Percentiles rank a stretch among this genome's conserved stretches.
These are phyloP conservation scores for Paracoccidioides lutzii DNA, from an alignment of 2,329 filamentous ascomycete genomes.

Conservation along the genomic window DNA sequence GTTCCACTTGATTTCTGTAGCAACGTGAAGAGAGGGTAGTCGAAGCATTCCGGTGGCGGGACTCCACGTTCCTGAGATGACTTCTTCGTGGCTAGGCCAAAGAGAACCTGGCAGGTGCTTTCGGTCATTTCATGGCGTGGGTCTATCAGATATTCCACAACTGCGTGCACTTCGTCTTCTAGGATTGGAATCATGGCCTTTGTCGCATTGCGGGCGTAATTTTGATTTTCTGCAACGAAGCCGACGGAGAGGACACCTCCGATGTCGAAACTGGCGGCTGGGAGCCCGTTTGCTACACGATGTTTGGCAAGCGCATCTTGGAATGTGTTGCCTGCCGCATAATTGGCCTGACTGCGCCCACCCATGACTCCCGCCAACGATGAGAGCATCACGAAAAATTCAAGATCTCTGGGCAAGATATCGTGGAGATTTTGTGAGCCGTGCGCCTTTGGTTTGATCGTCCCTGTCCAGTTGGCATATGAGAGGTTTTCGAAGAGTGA, in stretches of 20 bases:
- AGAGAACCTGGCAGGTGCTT: slow-evolving; percentile 11
- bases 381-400: slow-evolving; percentile 33
- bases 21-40: slow-evolving; percentile 16
- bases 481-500: slow-evolving; percentile 29
- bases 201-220: slow-evolving; percentile 5
- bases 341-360: slow-evolving; percentile 35
- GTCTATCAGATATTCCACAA: slow-evolving; percentile 12
- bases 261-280: slow-evolving; percentile 18
- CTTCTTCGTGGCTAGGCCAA: slow-evolving; percentile 11
- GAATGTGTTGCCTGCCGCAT: slow-evolving; percentile 29
- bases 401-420: slow-evolving; percentile 19
- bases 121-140: slow-evolving; percentile 8
- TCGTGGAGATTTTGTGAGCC: slow-evolving; percentile 27
- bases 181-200: slow-evolving; percentile 8
- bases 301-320: slow-evolving; percentile 25
- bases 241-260: slow-evolving; percentile 24
- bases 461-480: slow-evolving; percentile 26
- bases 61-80: slow-evolving; percentile 10
- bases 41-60: slow-evolving; percentile 14
- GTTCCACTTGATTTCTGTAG: slow-evolving; percentile 6
- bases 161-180: slow-evolving; percentile 12
- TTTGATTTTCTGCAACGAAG: slow-evolving; percentile 19
- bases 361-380: slow-evolving; percentile 34
- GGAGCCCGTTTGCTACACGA: slow-evolving; percentile 15
- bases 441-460: slow-evolving; percentile 29